These are phyloP conservation scores for Wallacemonas sp. DNA, from an alignment of 208 protist species.

Conservation along the genomic window DNA sequence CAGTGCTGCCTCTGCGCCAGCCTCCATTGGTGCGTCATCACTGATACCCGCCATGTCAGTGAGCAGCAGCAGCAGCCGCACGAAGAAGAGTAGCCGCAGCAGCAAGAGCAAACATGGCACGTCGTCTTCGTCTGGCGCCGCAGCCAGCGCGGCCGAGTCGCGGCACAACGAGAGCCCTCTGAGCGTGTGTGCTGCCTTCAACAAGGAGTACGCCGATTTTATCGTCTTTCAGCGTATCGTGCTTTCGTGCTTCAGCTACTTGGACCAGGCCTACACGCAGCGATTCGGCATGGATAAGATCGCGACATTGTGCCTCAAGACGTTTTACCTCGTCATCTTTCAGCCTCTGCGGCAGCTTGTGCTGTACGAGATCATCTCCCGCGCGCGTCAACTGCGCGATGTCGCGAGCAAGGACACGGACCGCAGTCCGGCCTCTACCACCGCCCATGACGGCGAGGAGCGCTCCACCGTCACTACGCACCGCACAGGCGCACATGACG, in stretches of 20 bases:
- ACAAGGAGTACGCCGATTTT: constrained; percentile 59
- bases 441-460: constrained; percentile 21
- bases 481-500: constrained; percentile 5
- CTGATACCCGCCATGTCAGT: not conserved
- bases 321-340: constrained; percentile 82
- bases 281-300: constrained; percentile 71
- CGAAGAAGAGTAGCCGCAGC: not conserved
- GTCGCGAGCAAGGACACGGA: not conserved
- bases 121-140: not conserved
- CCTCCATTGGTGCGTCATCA: not conserved
- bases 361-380: constrained; percentile 33
- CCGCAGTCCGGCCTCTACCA: not conserved
- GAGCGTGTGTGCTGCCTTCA: constrained; percentile 44
- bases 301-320: constrained; percentile 65
- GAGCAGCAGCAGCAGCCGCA: not conserved
- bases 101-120: not conserved
- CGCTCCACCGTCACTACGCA: constrained; percentile 14
- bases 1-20: constrained; percentile 11
- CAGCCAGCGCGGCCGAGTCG: constrained; percentile 8
- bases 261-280: constrained; percentile 79
- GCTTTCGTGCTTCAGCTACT: constrained; percentile 82
- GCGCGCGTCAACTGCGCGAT: constrained; percentile 28
- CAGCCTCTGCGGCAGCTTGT: constrained; percentile 47
- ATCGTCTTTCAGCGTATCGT: constrained; percentile 56
- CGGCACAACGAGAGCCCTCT: constrained; percentile 9